phyloP scores from a whole-genome alignment of 2,329 filamentous ascomycete genomes.

The Tolypocladium inflatum region DNA sequence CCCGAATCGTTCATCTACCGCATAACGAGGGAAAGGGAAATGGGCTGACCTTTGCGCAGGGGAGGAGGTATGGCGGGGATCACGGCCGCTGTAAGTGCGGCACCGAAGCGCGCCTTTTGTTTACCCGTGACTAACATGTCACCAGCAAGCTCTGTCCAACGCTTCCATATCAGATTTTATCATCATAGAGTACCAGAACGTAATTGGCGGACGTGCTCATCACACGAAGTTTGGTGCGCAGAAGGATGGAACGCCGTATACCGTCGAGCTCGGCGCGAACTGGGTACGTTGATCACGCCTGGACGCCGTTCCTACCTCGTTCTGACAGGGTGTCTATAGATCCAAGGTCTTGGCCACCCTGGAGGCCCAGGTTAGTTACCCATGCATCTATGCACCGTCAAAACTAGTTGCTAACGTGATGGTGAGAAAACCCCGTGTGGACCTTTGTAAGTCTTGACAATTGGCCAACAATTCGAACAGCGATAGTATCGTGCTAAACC shows the following conservation, averaged over 20 bases:
- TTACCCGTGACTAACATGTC: not conserved
- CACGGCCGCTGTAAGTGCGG: conserved; percentile 37
- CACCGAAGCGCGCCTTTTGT: too few relatives aligned
- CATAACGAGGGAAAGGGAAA: not conserved
- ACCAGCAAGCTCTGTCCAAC: conserved; percentile 46
- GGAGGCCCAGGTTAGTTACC: conserved; percentile 13
- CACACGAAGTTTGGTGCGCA: conserved; percentile 46
- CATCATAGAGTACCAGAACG: conserved; percentile 53
- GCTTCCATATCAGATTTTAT: conserved; percentile 53
- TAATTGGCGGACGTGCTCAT: conserved; percentile 53
- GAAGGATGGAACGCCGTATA: conserved; percentile 40
- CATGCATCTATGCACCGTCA: not conserved
- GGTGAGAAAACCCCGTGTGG: conserved; percentile 51
- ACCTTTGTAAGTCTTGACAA: conserved; percentile 23
- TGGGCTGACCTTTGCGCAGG: conserved; percentile 1
- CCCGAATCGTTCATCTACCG: not conserved
- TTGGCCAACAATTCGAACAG: not conserved
- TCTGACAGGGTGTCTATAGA: conserved; percentile 12
- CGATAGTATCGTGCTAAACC: not conserved
- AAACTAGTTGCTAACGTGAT: conserved; percentile 4
- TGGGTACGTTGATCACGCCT: conserved; percentile 33
- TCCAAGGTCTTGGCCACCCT: conserved; percentile 11
- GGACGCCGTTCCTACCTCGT: conserved; percentile 7
- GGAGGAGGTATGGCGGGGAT: conserved; percentile 56
- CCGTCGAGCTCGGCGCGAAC: conserved; percentile 57